Evolutionary conservation across 176 grass and related monocot species (phyloP), one percentile per base, ranked within the genome.

Genomic region (Chloris gayana): DNA sequence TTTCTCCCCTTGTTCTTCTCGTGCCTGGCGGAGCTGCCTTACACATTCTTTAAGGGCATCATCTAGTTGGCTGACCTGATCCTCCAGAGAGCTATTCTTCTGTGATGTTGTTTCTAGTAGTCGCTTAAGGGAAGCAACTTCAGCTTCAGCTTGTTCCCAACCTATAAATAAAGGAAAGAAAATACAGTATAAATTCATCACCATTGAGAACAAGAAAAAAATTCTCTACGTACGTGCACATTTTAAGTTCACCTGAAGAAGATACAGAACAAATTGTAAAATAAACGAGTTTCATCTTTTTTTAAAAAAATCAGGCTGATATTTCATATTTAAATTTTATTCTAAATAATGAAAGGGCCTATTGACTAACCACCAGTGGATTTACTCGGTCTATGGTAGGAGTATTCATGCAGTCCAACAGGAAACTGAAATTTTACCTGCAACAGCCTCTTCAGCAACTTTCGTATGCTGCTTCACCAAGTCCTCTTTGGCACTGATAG

Each of bases 381-480:
- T 29, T 70, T 38, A 34, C 21, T 73, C 14, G 15, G 74, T 65
- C 22, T 70, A 12, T 10, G n/a, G n/a, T n/a, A n/a, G n/a, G n/a
- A 57, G 68, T 73, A 61, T 61, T 47, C 39, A 68, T 71, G 8
- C 39, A 37, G 41, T 34, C 24, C 39, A 59, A 60, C 19, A 65
- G 1, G 51, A 80, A 50, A 82, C 30, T 67, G 39, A 67, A 54
- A 15, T n/a, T 70, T 70, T 83, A 99, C 97, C 97, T 78, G 85
- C 88, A 85, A 99, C 88, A 76, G 97, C 97, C 85, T 99, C 97
- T 91, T 99, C 97, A 61, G 97, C 88, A 73, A 99, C 93, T 89
- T 93, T 96, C 67, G 87, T 78, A 62, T 99, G 97, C 51, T 99
- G 97, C 73, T 96, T 99, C 59, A 99, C 97, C 79, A 96, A 83